These are phyloP conservation scores for Penicillium cosmopolitanum DNA, from an alignment of 495 filamentous ascomycete genomes.

Conservation along the genomic window DNA sequence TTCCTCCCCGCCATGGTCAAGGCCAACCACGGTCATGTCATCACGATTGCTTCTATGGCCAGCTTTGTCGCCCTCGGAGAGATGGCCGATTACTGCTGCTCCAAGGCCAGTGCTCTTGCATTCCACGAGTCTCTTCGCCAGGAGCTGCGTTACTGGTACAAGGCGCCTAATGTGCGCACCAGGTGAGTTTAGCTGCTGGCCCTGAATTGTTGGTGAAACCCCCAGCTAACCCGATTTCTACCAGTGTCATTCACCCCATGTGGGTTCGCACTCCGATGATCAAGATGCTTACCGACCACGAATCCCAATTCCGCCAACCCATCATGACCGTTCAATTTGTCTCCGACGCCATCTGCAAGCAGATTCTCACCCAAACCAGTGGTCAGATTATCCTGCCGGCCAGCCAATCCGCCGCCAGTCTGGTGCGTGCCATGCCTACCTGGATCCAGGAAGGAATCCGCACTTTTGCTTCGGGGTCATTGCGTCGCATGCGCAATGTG, in stretches of 20 bases:
- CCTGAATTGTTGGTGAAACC: too few relatives aligned
- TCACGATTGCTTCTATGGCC: slow-evolving; percentile 59
- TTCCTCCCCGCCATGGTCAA: slow-evolving; percentile 65
- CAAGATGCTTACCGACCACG: slow-evolving; percentile 42
- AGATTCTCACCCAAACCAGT: slow-evolving; percentile 46
- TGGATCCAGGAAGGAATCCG: slow-evolving; percentile 48
- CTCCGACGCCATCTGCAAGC: slow-evolving; percentile 42
- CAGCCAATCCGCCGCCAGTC: slow-evolving; percentile 23
- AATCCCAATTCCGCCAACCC: slow-evolving; percentile 39
- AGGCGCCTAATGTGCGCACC: slow-evolving; percentile 47
- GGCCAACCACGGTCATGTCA: slow-evolving; percentile 62
- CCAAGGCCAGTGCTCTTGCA: slow-evolving; percentile 59
- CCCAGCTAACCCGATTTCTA: too few relatives aligned
- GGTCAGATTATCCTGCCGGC: slow-evolving; percentile 45
- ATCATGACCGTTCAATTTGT: slow-evolving; percentile 43
- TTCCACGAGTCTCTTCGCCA: slow-evolving; percentile 57
- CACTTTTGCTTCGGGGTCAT: slow-evolving; percentile 27
- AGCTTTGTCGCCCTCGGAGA: slow-evolving; percentile 53
- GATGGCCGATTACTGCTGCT: slow-evolving; percentile 57
- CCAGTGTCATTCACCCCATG: slow-evolving; percentile 46
- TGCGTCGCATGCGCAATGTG: slow-evolving; percentile 19
- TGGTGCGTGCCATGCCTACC: slow-evolving; percentile 42
- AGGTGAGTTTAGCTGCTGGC: slow-evolving; percentile 40
- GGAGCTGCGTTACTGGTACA: slow-evolving; percentile 47
- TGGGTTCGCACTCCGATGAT: slow-evolving; percentile 54